phyloP scores from a whole-genome alignment of 2,329 filamentous ascomycete species.

The Botrytis sinoallii region DNA sequence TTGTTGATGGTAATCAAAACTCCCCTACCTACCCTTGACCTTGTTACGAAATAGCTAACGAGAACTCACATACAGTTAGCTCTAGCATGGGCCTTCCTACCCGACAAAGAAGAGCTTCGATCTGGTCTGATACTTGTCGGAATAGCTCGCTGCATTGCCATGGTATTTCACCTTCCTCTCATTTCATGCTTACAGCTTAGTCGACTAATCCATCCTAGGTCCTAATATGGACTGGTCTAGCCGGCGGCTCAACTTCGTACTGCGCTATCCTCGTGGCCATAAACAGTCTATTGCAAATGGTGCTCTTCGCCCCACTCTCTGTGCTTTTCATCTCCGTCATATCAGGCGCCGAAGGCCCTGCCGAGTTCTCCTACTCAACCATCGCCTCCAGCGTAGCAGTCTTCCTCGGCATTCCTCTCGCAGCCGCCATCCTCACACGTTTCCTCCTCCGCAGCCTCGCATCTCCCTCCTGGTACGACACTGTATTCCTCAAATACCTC shows the following conservation, averaged over 20 bases:
- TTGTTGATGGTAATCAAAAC: constrained; percentile 63
- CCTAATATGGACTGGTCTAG: constrained; percentile 74
- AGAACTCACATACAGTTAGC: constrained; percentile 42
- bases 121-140: constrained; percentile 78
- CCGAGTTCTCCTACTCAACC: constrained; percentile 55
- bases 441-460: constrained; percentile 55
- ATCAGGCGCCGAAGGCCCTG: constrained; percentile 45
- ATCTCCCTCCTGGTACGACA: constrained; percentile 61
- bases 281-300: constrained; percentile 72
- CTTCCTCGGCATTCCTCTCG: constrained; percentile 82
- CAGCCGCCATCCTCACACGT: constrained; percentile 73
- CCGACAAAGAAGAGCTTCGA: constrained; percentile 54
- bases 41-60: not conserved
- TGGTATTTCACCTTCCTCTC: constrained; percentile 49
- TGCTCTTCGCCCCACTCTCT: constrained; percentile 67
- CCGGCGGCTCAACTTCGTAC: constrained; percentile 75
- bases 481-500: constrained; percentile 65
- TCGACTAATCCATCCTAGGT: constrained; percentile 22
- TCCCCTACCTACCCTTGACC: not conserved
- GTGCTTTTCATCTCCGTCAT: constrained; percentile 67
- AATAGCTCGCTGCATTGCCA: constrained; percentile 81
- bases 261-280: constrained; percentile 77
- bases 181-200: not conserved
- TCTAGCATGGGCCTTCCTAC: constrained; percentile 66
- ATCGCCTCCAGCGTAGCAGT: constrained; percentile 80